A percentile compares a stretch with the other conserved stretches of the same genome.
phyloP scores from a whole-genome alignment of 202 grass and related monocot genomes.

The Saccharum hybrid region DNA sequence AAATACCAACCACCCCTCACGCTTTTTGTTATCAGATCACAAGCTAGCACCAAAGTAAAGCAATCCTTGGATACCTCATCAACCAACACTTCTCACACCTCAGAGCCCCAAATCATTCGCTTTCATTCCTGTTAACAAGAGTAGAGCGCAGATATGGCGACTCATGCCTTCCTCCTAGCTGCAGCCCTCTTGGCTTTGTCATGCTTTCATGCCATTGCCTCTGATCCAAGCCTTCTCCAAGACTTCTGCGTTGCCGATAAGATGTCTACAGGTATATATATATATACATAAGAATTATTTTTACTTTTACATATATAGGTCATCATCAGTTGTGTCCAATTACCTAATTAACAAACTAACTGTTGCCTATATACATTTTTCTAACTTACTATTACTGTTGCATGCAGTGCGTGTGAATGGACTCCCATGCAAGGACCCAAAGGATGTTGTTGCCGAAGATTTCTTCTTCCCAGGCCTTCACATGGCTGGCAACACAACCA shows the following conservation, averaged over 20 bases:
- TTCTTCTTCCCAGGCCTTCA: neutral
- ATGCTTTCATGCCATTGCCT: slow-evolving; percentile 18
- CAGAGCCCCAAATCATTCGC: too few species aligned
- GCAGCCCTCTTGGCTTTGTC: slow-evolving; percentile 20
- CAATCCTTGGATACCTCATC: too few species aligned
- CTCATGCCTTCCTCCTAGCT: neutral
- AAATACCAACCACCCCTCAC: too few species aligned
- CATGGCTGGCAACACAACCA: neutral
- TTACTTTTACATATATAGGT: neutral
- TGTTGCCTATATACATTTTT: too few species aligned
- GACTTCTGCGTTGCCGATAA: slow-evolving; percentile 44
- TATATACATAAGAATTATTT: neutral
- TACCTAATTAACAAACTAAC: neutral
- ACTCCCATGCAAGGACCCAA: neutral
- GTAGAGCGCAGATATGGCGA: neutral
- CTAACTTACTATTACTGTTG: neutral
- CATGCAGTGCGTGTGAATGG: neutral
- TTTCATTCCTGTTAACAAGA: too few species aligned
- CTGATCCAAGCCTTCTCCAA: slow-evolving; percentile 45
- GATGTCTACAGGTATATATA: slow-evolving; percentile 22
- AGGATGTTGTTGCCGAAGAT: neutral
- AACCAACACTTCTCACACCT: too few species aligned
- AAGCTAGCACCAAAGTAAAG: too few species aligned
- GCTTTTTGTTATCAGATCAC: too few species aligned
- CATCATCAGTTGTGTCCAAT: neutral